Base-by-base conservation (phyloP, 306 rosid genomes). In the Cyclanthera cordifolia region DNA sequence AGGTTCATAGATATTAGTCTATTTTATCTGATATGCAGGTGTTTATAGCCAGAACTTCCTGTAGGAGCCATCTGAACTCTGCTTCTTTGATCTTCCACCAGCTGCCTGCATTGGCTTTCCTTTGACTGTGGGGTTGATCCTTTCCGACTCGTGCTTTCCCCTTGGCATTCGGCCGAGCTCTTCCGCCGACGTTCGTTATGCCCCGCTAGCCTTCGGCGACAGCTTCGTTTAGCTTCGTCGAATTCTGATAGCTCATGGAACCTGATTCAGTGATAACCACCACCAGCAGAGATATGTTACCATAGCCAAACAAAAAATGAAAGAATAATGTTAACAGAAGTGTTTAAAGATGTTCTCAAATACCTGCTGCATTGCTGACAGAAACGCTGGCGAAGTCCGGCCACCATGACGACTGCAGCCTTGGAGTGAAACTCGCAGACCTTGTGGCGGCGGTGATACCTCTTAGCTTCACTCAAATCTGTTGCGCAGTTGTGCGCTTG, bases 341-440 rank as follows among this genome's bases (percentile, higher is more conserved):
- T 56, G 41, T 56, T 27, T 56, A 1, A 56, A 17, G 13, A 21
- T 69, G 81, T 76, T 45, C 58, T 45, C 58, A 20, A 66, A 25
- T 53, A 92, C 98, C 98, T 92, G 93, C 98, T 92, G 83, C 98
- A 92, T 89, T 92, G 98, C 85, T 92, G 98, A 75, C 96, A 92
- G 76, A 92, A 92, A 73, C 98, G 85, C 73, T 92, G 96, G 32
- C 85, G 79, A 25, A 73, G 52, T 13, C 96, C 98, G 1, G 90
- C 82, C 55, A 89, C 88, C 43, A 84, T 25, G 28, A 81, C 97
- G 52, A 52, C 52, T 0, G 95, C 51, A 0, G 90, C 95, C 79
- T 92, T 92, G 25, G 95, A 87, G 70, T 92, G 97, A 81, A 79
- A 51, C 80, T 92, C 97, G 71, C 97, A 92, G 49, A 92, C 96